phyloP scores from a whole-genome alignment of 2,329 filamentous ascomycete species.

The Orbilia blumenaviensis region DNA sequence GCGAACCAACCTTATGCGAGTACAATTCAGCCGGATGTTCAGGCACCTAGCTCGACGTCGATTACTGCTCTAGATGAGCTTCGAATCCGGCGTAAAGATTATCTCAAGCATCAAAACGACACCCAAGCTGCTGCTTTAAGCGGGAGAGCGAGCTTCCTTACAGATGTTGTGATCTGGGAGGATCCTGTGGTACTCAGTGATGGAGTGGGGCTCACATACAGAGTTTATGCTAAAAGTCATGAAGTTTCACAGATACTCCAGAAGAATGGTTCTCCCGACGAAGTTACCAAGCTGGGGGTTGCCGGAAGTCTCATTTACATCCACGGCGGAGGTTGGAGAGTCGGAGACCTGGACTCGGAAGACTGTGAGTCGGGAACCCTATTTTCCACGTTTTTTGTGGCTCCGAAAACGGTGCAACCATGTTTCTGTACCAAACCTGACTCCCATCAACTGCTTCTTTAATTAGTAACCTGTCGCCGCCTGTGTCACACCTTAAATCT shows the following conservation, averaged over 20 bases:
- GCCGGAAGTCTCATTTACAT: conserved; percentile 50
- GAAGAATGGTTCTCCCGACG: conserved; percentile 49
- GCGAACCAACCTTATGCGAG: not conserved
- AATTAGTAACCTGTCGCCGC: conserved; percentile 48
- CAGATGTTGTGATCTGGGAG: conserved; percentile 43
- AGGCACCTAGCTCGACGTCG: conserved; percentile 32
- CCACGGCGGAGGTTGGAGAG: conserved; percentile 51
- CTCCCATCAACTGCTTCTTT: not conserved
- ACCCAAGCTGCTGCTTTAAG: conserved; percentile 26
- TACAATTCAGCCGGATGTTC: conserved; percentile 37
- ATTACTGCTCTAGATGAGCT: conserved; percentile 40
- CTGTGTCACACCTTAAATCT: conserved; percentile 49
- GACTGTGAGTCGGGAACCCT: conserved; percentile 43
- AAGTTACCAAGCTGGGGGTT: conserved; percentile 34
- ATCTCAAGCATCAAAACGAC: conserved; percentile 36
- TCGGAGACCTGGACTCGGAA: conserved; percentile 50
- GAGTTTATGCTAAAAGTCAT: conserved; percentile 44
- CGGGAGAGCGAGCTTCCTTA: conserved; percentile 20
- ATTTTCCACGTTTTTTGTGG: conserved; percentile 26
- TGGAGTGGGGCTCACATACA: conserved; percentile 40
- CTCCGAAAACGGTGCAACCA: not conserved
- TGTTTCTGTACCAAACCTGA: not conserved
- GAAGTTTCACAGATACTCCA: conserved; percentile 43
- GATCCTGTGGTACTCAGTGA: conserved; percentile 30
- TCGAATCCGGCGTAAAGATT: conserved; percentile 45